These are phyloP conservation scores for Capsicum pubescens DNA, from an alignment of 257 asterid species.

Conservation along the genomic window DNA sequence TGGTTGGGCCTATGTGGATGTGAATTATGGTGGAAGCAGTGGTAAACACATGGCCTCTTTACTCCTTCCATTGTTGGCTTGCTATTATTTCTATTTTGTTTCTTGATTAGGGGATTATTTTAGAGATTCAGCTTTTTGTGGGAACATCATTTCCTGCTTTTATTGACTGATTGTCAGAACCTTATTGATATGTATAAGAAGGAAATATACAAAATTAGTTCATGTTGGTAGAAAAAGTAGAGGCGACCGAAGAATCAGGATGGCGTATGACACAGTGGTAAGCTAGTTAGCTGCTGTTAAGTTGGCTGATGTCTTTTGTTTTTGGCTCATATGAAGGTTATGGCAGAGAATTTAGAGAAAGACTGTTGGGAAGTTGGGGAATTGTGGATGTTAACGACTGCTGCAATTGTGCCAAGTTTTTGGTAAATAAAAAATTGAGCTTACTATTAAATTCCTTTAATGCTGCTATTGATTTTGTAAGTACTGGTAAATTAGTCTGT, in stretches of 20 bases:
- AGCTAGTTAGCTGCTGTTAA: conserved; percentile 13
- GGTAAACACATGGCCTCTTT: conserved; percentile 50
- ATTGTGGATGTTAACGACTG: conserved; percentile 93
- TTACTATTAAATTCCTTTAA: conserved; percentile 24
- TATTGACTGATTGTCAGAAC: conserved; percentile 21
- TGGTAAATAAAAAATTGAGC: conserved; percentile 55
- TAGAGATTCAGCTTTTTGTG: conserved; percentile 1
- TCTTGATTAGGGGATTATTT: conserved; percentile 21
- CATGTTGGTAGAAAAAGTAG: neutral
- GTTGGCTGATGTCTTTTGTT: conserved; percentile 2
- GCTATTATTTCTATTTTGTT: conserved; percentile 7
- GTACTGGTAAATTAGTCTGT: conserved; percentile 33
- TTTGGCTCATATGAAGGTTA: conserved; percentile 61
- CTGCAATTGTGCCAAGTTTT: conserved; percentile 89
- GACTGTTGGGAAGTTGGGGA: conserved; percentile 89
- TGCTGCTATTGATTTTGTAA: neutral
- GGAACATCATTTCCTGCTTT: conserved; percentile 14
- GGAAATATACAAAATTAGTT: neutral
- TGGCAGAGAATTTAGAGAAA: conserved; percentile 91
- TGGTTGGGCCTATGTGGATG: conserved; percentile 99
- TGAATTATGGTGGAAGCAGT: conserved; percentile 98
- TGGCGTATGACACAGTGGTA: neutral
- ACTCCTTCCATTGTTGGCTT: neutral
- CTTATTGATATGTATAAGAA: conserved; percentile 14
- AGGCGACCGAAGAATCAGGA: neutral